Percentiles rank a stretch among this genome's conserved stretches.
Conservation (phyloP, 1,284 basidiomycete genomes). For the Sporisorium reilianum region DNA sequence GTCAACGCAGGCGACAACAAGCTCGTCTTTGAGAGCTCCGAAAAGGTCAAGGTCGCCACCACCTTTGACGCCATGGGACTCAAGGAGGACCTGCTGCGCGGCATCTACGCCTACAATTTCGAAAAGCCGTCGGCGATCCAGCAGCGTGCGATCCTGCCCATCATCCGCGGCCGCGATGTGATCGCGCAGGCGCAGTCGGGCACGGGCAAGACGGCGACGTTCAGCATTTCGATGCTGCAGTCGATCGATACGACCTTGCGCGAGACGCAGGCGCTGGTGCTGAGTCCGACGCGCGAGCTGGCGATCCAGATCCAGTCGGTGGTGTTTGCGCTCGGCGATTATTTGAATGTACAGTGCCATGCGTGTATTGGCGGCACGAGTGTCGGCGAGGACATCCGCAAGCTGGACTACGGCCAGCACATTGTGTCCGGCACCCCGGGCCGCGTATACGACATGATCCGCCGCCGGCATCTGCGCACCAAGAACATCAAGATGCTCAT, state of each 20-base stretch:
- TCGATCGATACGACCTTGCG: conserved; percentile 95
- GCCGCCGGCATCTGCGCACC: conserved; percentile 89
- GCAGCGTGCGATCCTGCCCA: conserved; percentile 62
- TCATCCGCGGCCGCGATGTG: conserved; percentile 82
- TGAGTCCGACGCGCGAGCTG: conserved; percentile 77
- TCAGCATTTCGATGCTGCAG: conserved; percentile 73
- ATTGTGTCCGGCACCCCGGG: conserved; percentile 98
- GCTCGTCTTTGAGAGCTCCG: conserved; percentile 97
- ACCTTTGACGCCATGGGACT: conserved; percentile 84
- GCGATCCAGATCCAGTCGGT: conserved; percentile 97
- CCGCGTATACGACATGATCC: conserved; percentile 99
- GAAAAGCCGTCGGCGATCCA: conserved; percentile 65
- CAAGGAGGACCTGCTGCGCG: conserved; percentile 94
- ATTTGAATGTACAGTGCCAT: conserved; percentile 99
- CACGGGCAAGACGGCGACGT: conserved; percentile 99
- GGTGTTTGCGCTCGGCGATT: conserved; percentile 94
- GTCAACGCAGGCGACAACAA: conserved; percentile 70
- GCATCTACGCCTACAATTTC: conserved; percentile 93
- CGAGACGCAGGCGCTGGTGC: conserved; percentile 95
- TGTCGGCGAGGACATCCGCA: conserved; percentile 97
- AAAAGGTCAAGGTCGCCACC: conserved; percentile 80
- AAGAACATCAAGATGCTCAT: conserved; percentile 99
- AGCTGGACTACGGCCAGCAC: conserved; percentile 97
- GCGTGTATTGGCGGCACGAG: conserved; percentile 98
- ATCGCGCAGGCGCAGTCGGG: conserved; percentile 99